Conservation (phyloP, 2,329 filamentous ascomycete species). For the Neopestalotiopsis sp. region DNA sequence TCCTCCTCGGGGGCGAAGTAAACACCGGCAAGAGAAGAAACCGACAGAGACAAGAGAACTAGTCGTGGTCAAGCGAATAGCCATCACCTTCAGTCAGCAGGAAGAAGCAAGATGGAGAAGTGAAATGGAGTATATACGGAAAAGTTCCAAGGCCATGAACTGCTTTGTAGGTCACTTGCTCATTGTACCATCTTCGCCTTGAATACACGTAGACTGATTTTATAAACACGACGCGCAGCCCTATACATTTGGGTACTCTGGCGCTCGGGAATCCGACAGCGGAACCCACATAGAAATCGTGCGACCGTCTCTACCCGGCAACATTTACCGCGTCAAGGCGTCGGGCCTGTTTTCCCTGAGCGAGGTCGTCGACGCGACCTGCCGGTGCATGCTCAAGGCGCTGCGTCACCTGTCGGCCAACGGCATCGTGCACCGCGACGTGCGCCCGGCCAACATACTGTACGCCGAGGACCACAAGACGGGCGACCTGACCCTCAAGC, state of each 20-base stretch:
- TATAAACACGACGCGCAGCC: background rate
- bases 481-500: slow-evolving; percentile 7
- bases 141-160: background rate
- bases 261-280: slow-evolving; percentile 2
- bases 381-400: slow-evolving; percentile 10
- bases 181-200: too few relatives aligned
- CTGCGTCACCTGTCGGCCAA: background rate
- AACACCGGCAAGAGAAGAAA: background rate
- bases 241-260: background rate
- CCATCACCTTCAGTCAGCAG: slow-evolving; percentile 6
- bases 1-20: background rate
- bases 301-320: background rate
- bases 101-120: slow-evolving; percentile 9
- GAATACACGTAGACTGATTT: background rate
- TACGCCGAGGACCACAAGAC: background rate
- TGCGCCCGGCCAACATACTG: slow-evolving; percentile 4
- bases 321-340: slow-evolving; percentile 8
- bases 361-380: slow-evolving; percentile 10
- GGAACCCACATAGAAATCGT: slow-evolving; percentile 8
- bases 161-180: background rate
- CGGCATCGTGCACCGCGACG: slow-evolving; percentile 7
- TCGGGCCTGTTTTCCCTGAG: background rate
- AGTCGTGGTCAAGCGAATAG: background rate
- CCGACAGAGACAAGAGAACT: background rate
- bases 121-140: slow-evolving; percentile 8